Base-by-base conservation (phyloP, 1,284 basidiomycete species). In the Ustilago esculenta region DNA sequence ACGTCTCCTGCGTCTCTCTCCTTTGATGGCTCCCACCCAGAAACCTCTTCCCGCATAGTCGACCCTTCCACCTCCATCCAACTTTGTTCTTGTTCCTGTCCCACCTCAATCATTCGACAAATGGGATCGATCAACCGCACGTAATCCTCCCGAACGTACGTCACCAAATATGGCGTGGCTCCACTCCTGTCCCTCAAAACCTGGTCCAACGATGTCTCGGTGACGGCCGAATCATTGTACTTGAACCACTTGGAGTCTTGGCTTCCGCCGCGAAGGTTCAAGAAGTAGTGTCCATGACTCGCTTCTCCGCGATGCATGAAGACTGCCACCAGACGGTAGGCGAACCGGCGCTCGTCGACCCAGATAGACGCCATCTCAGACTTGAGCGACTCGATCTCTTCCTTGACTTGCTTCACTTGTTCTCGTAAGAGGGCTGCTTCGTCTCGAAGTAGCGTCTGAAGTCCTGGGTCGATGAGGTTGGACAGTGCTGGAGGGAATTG, bases 241-340 rank as follows among this genome's bases (percentile, higher is more conserved):
- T 73, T 74, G 65, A 73, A 71, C 80, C 80, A 81, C 27, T 44
- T 59, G 27, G 42, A 37, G 15, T 45, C 41, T n/a, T 30, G 21
- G 3, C 52, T 33, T 1, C 42, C 51, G 1, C 61, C 59, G 21
- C 78, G 63, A 56, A 78, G 66, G 44, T 79, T 71, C 11, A 81
- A 27, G 47, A 78, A 81, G 58, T 80, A 80, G 55, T 81, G 80
- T 9, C 80, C 80, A 50, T 80, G 79, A 15, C 71, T 70, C 15
- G 80, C 80, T 34, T 81, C 79, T 25, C 80, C 77, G 14, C 95
- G 90, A 83, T 98, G 95, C 75, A 98, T 92, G 84, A 98, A 98
- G 12, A 98, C 94, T 12, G 92, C 92, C 0, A 92, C 93, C 35
- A 98, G 86, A 77, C 95, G 92, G 81, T 98, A 98, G 47, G 90